Evolutionary conservation across 2,329 filamentous ascomycete genomes (phyloP).

Genomic region (Colletotrichum karsti): DNA sequence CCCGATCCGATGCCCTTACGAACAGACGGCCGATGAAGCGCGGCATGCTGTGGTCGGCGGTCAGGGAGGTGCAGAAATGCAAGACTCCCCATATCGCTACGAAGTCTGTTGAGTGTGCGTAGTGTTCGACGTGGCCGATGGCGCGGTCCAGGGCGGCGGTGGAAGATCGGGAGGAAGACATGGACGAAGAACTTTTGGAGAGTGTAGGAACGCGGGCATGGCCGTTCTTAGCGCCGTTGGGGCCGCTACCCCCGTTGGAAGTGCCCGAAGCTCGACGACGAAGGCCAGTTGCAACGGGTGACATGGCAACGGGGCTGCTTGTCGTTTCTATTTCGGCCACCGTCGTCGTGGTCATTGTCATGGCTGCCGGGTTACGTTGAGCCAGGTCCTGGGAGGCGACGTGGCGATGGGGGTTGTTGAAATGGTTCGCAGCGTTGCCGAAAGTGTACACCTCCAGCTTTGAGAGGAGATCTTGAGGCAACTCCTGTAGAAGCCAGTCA

Average conservation of each 20-base stretch:
- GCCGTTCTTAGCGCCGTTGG: background rate
- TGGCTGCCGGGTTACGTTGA: conserved; percentile 44
- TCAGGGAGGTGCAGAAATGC: conserved; percentile 56
- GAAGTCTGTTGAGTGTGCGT: conserved; percentile 78
- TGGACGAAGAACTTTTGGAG: conserved; percentile 34
- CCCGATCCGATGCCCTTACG: conserved; percentile 45
- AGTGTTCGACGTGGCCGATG: conserved; percentile 82
- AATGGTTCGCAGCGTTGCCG: conserved; percentile 81
- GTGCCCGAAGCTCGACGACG: background rate
- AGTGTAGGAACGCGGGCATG: background rate
- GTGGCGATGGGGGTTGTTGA: conserved; percentile 71
- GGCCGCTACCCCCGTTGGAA: background rate
- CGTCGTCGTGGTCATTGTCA: conserved; percentile 24
- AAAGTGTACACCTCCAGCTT: conserved; percentile 84
- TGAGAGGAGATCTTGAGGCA: conserved; percentile 70
- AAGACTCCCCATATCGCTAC: conserved; percentile 80
- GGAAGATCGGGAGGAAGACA: conserved; percentile 45
- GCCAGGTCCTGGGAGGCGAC: conserved; percentile 47
- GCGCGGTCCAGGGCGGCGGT: conserved; percentile 54
- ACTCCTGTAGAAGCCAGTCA: conserved; percentile 80
- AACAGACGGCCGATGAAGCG: conserved; percentile 73
- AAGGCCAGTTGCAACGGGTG: background rate
- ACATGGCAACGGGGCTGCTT: conserved; percentile 14
- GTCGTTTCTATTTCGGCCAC: background rate
- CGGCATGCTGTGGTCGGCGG: conserved; percentile 54